Conservation (phyloP, 2,329 filamentous ascomycete genomes). For the Bipolaris sorokiniana region DNA sequence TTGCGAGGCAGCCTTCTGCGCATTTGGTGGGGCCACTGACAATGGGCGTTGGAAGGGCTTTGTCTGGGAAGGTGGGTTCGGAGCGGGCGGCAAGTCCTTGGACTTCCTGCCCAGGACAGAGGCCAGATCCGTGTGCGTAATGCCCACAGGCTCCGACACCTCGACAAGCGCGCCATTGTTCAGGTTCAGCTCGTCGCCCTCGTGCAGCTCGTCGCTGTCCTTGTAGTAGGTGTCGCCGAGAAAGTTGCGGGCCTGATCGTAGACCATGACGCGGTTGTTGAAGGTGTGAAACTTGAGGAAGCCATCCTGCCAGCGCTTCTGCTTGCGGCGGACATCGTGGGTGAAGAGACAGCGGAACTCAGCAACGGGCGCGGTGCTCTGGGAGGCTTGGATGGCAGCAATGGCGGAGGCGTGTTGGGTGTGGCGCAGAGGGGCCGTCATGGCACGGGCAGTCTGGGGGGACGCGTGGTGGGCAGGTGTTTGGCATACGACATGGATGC, state of each 20-base stretch:
- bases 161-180: conserved; percentile 81
- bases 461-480: conserved; percentile 16
- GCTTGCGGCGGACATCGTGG: conserved; percentile 81
- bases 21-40: conserved; percentile 23
- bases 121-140: conserved; percentile 76
- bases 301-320: conserved; percentile 94
- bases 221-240: conserved; percentile 87
- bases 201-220: conserved; percentile 69
- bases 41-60: conserved; percentile 30
- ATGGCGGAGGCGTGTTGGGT: conserved; percentile 26
- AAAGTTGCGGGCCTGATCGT: conserved; percentile 79
- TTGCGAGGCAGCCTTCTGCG: conserved; percentile 42
- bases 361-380: conserved; percentile 74
- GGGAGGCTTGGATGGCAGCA: conserved; percentile 55
- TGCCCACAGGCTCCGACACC: conserved; percentile 76
- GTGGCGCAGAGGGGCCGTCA: conserved; percentile 36
- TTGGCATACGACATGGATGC: conserved; percentile 8
- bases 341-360: conserved; percentile 89
- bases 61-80: conserved; percentile 23
- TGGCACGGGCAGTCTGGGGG: conserved; percentile 13
- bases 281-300: conserved; percentile 86
- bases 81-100: conserved; percentile 47
- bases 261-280: conserved; percentile 90
- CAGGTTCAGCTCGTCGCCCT: conserved; percentile 81
- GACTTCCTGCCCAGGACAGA: conserved; percentile 73